phyloP scores from a whole-genome alignment of 192 early-diverging fungal species.

The Coemansia sp. region DNA sequence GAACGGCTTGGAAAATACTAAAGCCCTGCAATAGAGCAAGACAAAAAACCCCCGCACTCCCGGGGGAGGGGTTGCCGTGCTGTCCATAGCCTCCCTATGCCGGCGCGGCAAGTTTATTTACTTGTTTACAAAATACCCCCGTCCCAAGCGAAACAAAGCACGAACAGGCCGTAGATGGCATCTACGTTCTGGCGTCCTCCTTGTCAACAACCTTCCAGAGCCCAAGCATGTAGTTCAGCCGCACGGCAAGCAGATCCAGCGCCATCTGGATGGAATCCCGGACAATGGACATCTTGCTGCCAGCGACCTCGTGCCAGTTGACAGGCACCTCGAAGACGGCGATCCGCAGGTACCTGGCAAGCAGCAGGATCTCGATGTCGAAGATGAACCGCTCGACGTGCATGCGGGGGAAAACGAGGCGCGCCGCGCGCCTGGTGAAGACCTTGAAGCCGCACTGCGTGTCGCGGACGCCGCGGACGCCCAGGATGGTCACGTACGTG shows the following conservation, averaged over 20 bases:
- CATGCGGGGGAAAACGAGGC: constrained; percentile 81
- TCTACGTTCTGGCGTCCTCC: background rate
- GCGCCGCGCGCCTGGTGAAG: constrained; percentile 76
- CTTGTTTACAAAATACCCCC: constrained; percentile 4
- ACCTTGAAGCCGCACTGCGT: constrained; percentile 99
- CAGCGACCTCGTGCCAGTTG: constrained; percentile 96
- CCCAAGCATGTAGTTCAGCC: constrained; percentile 82
- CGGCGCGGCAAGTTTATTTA: no score
- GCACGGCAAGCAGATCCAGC: constrained; percentile 81
- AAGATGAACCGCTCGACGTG: constrained; percentile 98
- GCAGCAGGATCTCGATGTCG: constrained; percentile 92
- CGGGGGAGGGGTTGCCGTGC: no score
- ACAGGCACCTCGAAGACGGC: constrained; percentile 89
- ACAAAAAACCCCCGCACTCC: no score
- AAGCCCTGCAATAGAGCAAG: no score
- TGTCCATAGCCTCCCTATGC: no score
- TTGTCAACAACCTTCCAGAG: constrained; percentile 60
- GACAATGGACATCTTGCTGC: constrained; percentile 88
- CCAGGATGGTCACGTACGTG: constrained; percentile 82
- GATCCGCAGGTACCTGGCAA: constrained; percentile 70
- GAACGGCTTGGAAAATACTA: no score
- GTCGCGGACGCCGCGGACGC: constrained; percentile 85
- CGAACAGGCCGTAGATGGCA: background rate
- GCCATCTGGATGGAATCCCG: constrained; percentile 90
- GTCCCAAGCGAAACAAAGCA: background rate